Percentiles rank a stretch among this genome's conserved stretches.
Evolutionary conservation across 176 grass and related monocot genomes (phyloP).

Genomic region (Puccinellia tenuiflora): DNA sequence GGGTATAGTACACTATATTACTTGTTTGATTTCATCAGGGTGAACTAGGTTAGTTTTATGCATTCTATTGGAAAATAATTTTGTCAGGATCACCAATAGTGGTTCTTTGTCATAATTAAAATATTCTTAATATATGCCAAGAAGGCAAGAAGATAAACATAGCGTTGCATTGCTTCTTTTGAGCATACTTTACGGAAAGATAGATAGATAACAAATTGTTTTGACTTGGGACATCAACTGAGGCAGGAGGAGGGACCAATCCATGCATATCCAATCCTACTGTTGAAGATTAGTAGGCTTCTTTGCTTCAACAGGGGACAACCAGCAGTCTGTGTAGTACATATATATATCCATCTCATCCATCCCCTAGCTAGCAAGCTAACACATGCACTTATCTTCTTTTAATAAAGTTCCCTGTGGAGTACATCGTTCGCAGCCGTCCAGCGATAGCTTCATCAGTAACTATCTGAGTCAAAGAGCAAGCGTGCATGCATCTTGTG

Average conservation of each 20-base stretch:
- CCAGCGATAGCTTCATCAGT: conserved; percentile 17
- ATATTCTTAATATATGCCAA: neutral
- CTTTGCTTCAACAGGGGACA: conserved; percentile 60
- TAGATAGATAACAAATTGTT: neutral
- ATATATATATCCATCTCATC: conserved; percentile 16
- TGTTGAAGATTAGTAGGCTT: conserved; percentile 36
- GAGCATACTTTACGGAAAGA: conserved; percentile 1
- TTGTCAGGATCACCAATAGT: neutral
- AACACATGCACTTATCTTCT: conserved; percentile 44
- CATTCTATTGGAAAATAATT: neutral
- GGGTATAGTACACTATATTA: too few relatives aligned
- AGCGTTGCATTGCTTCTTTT: conserved; percentile 11
- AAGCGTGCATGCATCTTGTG: conserved; percentile 37
- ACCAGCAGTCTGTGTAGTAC: conserved; percentile 17
- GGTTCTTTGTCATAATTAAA: neutral
- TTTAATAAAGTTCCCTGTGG: conserved; percentile 49
- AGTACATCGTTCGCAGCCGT: conserved; percentile 41
- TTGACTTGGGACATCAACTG: conserved; percentile 34
- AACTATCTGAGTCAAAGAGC: conserved; percentile 28
- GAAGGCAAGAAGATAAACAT: conserved; percentile 19
- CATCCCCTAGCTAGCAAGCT: conserved; percentile 19
- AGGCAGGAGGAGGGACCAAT: neutral
- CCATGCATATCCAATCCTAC: neutral
- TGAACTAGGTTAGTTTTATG: neutral
- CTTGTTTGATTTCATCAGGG: neutral